These are phyloP conservation scores for Aspergillus pseudotamarii DNA, from an alignment of 2,329 filamentous ascomycete genomes.

Conservation along the genomic window DNA sequence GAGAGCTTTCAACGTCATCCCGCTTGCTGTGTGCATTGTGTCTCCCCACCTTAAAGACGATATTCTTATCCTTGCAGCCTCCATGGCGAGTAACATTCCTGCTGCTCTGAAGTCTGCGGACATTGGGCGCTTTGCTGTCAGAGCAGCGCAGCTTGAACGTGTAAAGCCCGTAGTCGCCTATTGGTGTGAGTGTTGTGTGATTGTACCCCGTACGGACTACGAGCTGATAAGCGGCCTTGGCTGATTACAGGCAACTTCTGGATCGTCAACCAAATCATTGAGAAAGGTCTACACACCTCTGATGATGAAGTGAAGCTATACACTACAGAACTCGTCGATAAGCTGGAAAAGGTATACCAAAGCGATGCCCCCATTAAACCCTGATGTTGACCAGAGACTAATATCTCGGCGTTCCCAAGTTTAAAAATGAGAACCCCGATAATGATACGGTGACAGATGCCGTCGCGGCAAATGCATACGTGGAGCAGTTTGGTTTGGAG, in stretches of 20 bases:
- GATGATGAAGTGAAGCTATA: slow-evolving; percentile 79
- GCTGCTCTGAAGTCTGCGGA: slow-evolving; percentile 76
- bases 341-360: slow-evolving; percentile 71
- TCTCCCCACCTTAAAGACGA: slow-evolving; percentile 5
- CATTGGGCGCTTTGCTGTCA: slow-evolving; percentile 78
- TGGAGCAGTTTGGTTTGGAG: slow-evolving; percentile 90
- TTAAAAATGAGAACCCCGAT: slow-evolving; percentile 70
- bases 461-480: slow-evolving; percentile 81
- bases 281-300: slow-evolving; percentile 73
- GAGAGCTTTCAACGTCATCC: slow-evolving; percentile 28
- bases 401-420: slow-evolving; percentile 46
- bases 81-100: slow-evolving; percentile 74
- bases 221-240: slow-evolving; percentile 20
- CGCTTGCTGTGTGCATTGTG: slow-evolving; percentile 14
- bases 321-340: slow-evolving; percentile 85
- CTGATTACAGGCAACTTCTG: slow-evolving; percentile 75
- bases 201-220: slow-evolving; percentile 3
- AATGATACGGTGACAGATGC: slow-evolving; percentile 89
- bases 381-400: slow-evolving; percentile 12
- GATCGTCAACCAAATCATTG: slow-evolving; percentile 88
- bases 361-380: neutral
- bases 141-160: slow-evolving; percentile 80
- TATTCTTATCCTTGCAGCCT: slow-evolving; percentile 16
- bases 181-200: slow-evolving; percentile 71
- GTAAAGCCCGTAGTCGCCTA: slow-evolving; percentile 89